Conservation (phyloP, 768 basidiomycete genomes). For the Cantharellus cinnabarinus region DNA sequence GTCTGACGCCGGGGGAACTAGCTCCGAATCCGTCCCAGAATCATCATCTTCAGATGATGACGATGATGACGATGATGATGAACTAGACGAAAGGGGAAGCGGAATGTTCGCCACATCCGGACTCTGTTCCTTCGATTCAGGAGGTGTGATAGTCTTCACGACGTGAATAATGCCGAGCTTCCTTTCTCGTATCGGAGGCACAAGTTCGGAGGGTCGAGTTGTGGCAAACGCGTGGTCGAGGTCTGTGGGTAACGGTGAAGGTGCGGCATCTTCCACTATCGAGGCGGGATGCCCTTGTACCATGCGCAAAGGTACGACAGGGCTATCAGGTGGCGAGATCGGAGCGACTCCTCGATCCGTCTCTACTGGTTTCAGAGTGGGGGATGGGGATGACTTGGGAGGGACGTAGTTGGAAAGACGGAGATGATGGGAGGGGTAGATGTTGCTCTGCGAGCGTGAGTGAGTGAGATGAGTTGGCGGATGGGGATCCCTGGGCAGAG, state of each 20-base stretch:
- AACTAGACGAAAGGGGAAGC: background rate
- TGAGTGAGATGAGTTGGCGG: too few species aligned
- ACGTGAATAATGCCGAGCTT: background rate
- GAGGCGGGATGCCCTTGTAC: too few species aligned
- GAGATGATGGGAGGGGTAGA: background rate
- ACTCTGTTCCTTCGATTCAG: background rate
- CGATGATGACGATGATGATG: background rate
- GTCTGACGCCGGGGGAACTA: too few species aligned
- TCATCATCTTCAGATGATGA: too few species aligned
- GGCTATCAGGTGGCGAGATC: background rate
- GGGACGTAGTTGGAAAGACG: background rate
- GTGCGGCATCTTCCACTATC: too few species aligned
- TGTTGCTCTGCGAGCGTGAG: background rate
- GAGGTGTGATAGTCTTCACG: background rate
- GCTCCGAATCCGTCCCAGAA: too few species aligned
- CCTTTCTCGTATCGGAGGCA: background rate
- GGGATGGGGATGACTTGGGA: background rate
- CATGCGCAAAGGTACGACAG: background rate
- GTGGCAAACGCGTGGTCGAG: too few species aligned
- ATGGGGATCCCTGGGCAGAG: too few species aligned
- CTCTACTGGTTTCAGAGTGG: background rate
- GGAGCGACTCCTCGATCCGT: background rate
- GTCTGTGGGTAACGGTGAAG: too few species aligned
- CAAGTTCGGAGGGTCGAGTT: background rate
- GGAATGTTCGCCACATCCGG: background rate